A percentile compares a stretch with the other conserved stretches of the same genome.
Evolutionary conservation across 257 asterid species (phyloP).

Genomic region (Avicennia marina): DNA sequence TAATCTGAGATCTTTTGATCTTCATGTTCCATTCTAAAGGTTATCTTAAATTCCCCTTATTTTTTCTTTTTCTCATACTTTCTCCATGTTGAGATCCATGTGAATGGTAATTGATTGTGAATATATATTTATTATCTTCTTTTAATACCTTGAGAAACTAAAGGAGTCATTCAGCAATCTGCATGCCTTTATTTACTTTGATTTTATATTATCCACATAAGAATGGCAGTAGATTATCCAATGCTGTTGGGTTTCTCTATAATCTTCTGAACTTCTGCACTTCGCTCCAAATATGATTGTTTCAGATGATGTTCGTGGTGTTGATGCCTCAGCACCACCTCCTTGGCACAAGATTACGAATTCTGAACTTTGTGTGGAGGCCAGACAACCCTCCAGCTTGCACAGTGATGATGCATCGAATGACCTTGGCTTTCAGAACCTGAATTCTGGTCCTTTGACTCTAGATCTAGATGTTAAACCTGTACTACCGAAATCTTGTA

Average conservation of each 20-base stretch:
- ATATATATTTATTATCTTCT: conserved; percentile 5
- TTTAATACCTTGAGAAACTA: neutral
- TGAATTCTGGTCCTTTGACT: conserved; percentile 26
- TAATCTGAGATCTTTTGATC: neutral
- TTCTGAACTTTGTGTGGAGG: conserved; percentile 28
- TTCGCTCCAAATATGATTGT: conserved; percentile 18
- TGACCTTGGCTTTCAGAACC: conserved; percentile 29
- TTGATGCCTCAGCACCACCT: conserved; percentile 34
- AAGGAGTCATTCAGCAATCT: too few species aligned
- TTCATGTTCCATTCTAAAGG: neutral
- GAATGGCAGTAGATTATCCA: neutral
- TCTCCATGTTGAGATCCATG: neutral
- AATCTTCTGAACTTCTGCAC: conserved; percentile 16
- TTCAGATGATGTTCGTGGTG: conserved; percentile 34
- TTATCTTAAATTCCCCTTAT: neutral
- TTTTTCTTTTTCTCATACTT: neutral
- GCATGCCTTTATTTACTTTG: neutral
- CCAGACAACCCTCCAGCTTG: conserved; percentile 33
- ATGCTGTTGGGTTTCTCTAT: conserved; percentile 1
- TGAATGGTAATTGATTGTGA: conserved; percentile 8
- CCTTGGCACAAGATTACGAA: conserved; percentile 40
- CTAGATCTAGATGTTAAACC: conserved; percentile 36
- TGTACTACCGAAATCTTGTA: conserved; percentile 40
- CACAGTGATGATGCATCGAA: conserved; percentile 24
- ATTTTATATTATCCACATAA: neutral